Conservation (phyloP, 768 basidiomycete genomes). For the Coprinopsis marcescibilis region DNA sequence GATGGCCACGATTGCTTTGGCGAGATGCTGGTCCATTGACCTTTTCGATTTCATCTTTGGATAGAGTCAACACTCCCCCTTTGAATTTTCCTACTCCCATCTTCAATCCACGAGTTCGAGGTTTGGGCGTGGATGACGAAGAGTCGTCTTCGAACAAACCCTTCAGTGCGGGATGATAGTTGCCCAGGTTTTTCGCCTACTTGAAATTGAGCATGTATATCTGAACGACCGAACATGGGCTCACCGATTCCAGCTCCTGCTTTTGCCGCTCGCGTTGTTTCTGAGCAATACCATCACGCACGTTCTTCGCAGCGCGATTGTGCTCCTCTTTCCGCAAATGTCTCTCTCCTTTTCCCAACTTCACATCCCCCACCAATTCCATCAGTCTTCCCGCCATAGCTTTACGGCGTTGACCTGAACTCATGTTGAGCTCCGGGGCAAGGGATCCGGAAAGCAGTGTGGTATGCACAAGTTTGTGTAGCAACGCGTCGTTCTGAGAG, state of each 20-base stretch:
- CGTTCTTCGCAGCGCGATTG: constrained; percentile 63
- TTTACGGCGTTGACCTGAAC: constrained; percentile 63
- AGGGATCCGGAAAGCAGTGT: constrained; percentile 71
- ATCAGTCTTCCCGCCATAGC: constrained; percentile 73
- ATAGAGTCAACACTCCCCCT: constrained; percentile 63
- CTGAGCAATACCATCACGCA: constrained; percentile 61
- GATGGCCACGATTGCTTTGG: constrained; percentile 15
- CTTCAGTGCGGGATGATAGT: constrained; percentile 78
- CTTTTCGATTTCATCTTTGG: constrained; percentile 50
- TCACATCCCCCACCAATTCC: constrained; percentile 63
- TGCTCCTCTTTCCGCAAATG: constrained; percentile 54
- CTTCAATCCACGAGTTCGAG: constrained; percentile 58
- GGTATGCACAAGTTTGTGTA: constrained; percentile 78
- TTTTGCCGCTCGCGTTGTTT: constrained; percentile 55
- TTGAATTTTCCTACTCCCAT: constrained; percentile 79
- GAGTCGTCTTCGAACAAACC: constrained; percentile 42
- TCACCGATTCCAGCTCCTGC: constrained; percentile 64
- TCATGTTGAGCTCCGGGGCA: constrained; percentile 52
- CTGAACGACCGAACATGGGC: constrained; percentile 21
- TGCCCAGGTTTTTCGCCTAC: constrained; percentile 79
- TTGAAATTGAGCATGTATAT: not conserved
- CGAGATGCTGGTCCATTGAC: constrained; percentile 22
- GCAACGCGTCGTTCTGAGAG: constrained; percentile 67
- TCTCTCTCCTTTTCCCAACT: constrained; percentile 71
- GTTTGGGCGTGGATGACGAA: constrained; percentile 26